Base-by-base conservation (phyloP, 2,329 filamentous ascomycete genomes). In the Colletotrichum neosansevieriae region DNA sequence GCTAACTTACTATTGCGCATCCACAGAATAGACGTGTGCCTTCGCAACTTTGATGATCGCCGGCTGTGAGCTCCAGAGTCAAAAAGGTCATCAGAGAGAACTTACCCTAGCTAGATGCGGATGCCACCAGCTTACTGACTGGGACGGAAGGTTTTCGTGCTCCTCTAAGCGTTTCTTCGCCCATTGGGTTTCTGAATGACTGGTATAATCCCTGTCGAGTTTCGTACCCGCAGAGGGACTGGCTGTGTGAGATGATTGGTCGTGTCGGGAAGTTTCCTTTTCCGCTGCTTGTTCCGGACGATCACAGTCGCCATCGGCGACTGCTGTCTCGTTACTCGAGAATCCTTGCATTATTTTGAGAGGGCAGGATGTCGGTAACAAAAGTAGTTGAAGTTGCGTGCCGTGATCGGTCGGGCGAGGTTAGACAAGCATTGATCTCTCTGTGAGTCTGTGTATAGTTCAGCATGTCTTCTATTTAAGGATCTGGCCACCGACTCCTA, bases 51-150 rank as follows among this genome's bases (percentile, higher is more conserved):
- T 34, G 17, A 9, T n/a, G 11, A 47, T 3, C 24, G 9, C 9
- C 36, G 12, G 13, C 36, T 38, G 36, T 38, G 11, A 38, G 36
- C 36, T 38, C 11, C 36, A 12, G 36, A 38, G 36, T 38, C 36
- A 15, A 15, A 38, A 38, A 4, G 36, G 38, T 49, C 17, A 6
- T 12, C 2, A 2, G 7, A 17, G 3, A 9, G 7, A 13, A 53
- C 49, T 12, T 50, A 66, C 63, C 21, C 24, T 36, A 15, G 40
- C 50, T 24, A 66, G 21, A n/a, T 40, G 38, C 13, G 63, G 63
- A 29, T 66, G 57, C 63, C 57, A 66, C 63, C 57, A 66, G 50
- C 63, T 66, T 15, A 66, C 57, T 17, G 63, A 66, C 29, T 66
- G 63, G 3, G 57, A 44, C 1, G 57, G 57, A 17, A 66, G 63